Conservation (phyloP, 306 rosid species). For the Sechiopsis laciniata region DNA sequence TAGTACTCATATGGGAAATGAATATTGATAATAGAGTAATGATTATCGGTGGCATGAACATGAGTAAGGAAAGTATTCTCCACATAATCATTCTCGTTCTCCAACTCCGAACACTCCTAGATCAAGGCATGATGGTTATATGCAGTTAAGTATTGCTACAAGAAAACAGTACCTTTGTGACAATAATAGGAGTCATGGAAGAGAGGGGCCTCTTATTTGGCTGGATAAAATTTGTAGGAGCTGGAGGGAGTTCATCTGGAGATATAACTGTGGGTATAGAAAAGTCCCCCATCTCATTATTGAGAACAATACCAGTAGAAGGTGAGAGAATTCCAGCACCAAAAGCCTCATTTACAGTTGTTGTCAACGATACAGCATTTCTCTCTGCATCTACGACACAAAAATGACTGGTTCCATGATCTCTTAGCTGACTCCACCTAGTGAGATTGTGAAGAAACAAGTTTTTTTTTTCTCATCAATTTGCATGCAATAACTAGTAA, state of each 20-base stretch:
- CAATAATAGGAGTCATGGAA: slow-evolving; percentile 77
- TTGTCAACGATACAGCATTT: slow-evolving; percentile 81
- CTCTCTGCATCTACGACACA: slow-evolving; percentile 82
- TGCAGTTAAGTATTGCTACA: no score
- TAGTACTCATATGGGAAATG: no score
- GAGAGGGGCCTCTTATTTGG: slow-evolving; percentile 84
- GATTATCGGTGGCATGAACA: no score
- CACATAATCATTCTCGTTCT: no score
- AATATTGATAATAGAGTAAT: no score
- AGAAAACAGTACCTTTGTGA: slow-evolving; percentile 50
- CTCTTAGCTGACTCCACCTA: slow-evolving; percentile 93
- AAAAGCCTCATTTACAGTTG: slow-evolving; percentile 52
- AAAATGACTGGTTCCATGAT: slow-evolving; percentile 91
- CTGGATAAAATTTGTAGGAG: slow-evolving; percentile 71
- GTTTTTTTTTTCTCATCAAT: slow-evolving; percentile 12
- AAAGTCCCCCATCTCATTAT: slow-evolving; percentile 86
- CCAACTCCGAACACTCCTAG: no score
- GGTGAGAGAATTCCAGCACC: slow-evolving; percentile 72
- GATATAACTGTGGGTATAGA: slow-evolving; percentile 57
- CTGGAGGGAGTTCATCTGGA: slow-evolving; percentile 65
- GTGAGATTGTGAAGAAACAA: slow-evolving; percentile 18
- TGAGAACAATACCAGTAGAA: slow-evolving; percentile 80
- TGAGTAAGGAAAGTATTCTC: no score
- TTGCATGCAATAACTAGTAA: not conserved
- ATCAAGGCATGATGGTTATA: no score